Conservation (phyloP, 768 basidiomycete species). For the Amanita subjunquillea region DNA sequence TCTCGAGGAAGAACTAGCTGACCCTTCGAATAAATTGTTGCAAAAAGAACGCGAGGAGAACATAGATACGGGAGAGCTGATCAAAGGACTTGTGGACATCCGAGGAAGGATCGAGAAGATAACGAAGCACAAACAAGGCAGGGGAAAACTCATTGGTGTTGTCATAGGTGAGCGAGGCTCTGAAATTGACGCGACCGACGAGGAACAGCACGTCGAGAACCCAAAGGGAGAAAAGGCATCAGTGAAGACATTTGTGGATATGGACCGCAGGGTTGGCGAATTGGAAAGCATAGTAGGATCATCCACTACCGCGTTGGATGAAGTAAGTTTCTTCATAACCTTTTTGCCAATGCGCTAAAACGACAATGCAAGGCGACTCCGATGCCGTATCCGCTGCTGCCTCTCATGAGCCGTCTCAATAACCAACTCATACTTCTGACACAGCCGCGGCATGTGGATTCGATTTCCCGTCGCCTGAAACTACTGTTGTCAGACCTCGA, state of each 20-base stretch:
- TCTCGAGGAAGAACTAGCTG: conserved; percentile 75
- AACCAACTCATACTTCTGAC: conserved; percentile 82
- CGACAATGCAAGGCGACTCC: conserved; percentile 44
- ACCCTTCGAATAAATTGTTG: conserved; percentile 65
- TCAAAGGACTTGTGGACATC: conserved; percentile 70
- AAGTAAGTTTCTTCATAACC: conserved; percentile 37
- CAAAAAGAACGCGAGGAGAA: conserved; percentile 48
- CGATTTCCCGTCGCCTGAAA: conserved; percentile 89
- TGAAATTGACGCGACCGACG: conserved; percentile 8
- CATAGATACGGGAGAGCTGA: conserved; percentile 65
- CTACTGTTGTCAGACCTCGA: conserved; percentile 89
- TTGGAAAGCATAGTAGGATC: conserved; percentile 81
- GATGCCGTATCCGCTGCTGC: conserved; percentile 72
- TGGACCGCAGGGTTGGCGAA: conserved; percentile 78
- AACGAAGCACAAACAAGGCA: conserved; percentile 51
- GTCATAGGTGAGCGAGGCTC: conserved; percentile 30
- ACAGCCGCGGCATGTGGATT: conserved; percentile 93
- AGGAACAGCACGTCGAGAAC: conserved; percentile 4
- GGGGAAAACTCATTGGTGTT: conserved; percentile 51
- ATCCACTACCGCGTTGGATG: conserved; percentile 68
- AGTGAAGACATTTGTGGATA: conserved; percentile 47
- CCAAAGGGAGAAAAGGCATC: conserved; percentile 23
- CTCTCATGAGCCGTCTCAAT: conserved; percentile 73
- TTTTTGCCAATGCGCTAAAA: background rate
- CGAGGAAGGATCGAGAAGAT: conserved; percentile 60